Base-by-base conservation (phyloP, 2,329 filamentous ascomycete genomes). In the Pestalotiopsis sp. region DNA sequence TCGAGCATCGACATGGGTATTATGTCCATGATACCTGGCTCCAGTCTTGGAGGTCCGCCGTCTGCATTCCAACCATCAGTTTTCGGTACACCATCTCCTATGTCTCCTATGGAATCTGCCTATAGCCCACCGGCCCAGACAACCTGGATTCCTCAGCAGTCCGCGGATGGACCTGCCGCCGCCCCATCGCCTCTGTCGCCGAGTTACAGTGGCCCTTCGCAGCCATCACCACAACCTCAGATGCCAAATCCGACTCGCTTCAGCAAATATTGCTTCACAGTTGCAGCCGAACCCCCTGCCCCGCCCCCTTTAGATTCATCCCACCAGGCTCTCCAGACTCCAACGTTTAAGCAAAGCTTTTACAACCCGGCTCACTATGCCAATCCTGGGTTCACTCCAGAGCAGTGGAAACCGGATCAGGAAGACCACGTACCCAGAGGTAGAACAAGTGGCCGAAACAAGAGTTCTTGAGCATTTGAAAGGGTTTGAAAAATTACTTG, bases 331-430 rank as follows among this genome's bases (percentile, higher is more conserved):
- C 31, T 62, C n/a, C 59, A 62, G 20, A 91, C 87, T 2, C 85
- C 82, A 65, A 88, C 87, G 1, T 92, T 92, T 74, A 90, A 89
- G 74, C 91, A 91, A 72, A 90, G 86, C 66, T 87, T 91, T 67
- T 91, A 88, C 79, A 92, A 91, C 73, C 85, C 85, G 61, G 89
- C 90, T 0, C 90, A 92, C 75, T 92, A 89, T 72, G 89, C 89
- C 69, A 92, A 92, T 71, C 87, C 88, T 56, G 84, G 88, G 71
- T 89, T 89, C 71, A 86, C 88, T 69, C 86, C 87, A 0, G 86
- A 88, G 71, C 84, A 86, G 76, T 87, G 84, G 73, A 80, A 76
- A 57, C 83, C 83, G 5, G 79, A 78, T 2, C 73, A 75, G 23
- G 81, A 83, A 7, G 81, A 83, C n/a, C 75, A 78, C 66, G 75